These are phyloP conservation scores for Marasmius tenuissimus DNA, from an alignment of 1,284 basidiomycete species.

Conservation along the genomic window DNA sequence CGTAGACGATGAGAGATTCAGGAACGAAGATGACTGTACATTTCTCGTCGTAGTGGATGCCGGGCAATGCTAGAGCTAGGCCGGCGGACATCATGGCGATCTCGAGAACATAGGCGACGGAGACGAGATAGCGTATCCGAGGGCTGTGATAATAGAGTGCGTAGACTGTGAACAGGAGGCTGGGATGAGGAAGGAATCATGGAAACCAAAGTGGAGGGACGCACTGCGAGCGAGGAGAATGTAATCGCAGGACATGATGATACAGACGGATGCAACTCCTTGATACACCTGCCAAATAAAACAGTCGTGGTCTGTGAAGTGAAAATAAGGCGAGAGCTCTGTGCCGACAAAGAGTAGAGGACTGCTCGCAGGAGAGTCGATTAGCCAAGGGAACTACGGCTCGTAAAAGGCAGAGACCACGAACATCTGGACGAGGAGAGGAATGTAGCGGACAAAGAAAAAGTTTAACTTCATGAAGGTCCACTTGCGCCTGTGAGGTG, in stretches of 20 bases:
- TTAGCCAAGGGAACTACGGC: background rate
- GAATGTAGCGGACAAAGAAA: slow-evolving; percentile 7
- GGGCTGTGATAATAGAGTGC: slow-evolving; percentile 3
- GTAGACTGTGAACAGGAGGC: background rate
- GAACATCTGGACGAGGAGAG: slow-evolving; percentile 7
- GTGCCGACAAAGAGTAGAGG: slow-evolving; percentile 9
- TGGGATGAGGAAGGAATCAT: background rate
- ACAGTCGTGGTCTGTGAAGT: slow-evolving; percentile 6
- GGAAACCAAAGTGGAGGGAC: background rate
- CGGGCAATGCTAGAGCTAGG: background rate
- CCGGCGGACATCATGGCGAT: slow-evolving; percentile 1
- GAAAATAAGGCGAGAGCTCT: background rate
- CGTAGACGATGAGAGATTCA: slow-evolving; percentile 1
- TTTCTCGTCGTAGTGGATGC: background rate
- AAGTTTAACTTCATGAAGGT: slow-evolving; percentile 9
- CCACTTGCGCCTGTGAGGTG: slow-evolving; percentile 3
- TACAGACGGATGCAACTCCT: background rate
- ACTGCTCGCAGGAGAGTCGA: background rate
- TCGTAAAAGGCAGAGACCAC: background rate
- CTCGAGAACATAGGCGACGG: background rate
- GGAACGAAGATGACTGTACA: background rate
- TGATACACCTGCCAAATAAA: slow-evolving; percentile 3
- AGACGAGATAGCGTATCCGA: background rate
- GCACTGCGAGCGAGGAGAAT: slow-evolving; percentile 3
- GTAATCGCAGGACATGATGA: background rate